Evolutionary conservation across 805 yeast species (phyloP), one percentile per base, ranked within the genome.

Genomic region (Kazachstania kunashirensis): DNA sequence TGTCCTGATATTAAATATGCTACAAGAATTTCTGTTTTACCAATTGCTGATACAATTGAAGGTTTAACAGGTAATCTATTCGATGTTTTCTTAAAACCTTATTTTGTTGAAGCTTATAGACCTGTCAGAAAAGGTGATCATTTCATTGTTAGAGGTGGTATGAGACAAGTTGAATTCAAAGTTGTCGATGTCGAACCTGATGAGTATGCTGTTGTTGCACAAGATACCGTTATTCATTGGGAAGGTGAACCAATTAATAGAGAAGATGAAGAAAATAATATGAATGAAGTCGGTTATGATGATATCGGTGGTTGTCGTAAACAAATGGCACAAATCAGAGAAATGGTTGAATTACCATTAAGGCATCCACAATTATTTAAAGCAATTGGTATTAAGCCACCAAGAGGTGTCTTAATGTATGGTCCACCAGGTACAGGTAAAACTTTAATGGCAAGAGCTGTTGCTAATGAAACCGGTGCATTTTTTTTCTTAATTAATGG

Each of bases 341-440:
- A 92, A 68, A 73, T 92, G 70, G 98, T 92, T 45, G 98, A 92
- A 69, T 74, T 92, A 63, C 98, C 98, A 18, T 73, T 92, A 55
- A 83, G 98, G 69, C 98, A 92, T 63, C 98, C 98, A 36, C 97
- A 92, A 66, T 74, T 92, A 53, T 92, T 92, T 73, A 92, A 92
- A 69, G 79, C 94, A 26, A 89, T 92, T 56, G 98, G 98, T 75
- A 92, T 92, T 61, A 92, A 92, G 63, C 98, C 98, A 29, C 98
- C 98, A 47, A 84, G 85, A 63, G 98, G 98, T 70, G 86, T 92
- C 43, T 74, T 92, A 57, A 84, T 84, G 95, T 92, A 83, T 62
- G 98, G 98, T 57, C 98, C 98, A 34, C 98, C 98, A 24, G 98
- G 98, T 76, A 92, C 98, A 12, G 98, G 98, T 83, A 92, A 92